Evolutionary conservation across 305 asterid species (phyloP), one percentile per base, ranked within the genome.

Genomic region (Petunia hybrid): DNA sequence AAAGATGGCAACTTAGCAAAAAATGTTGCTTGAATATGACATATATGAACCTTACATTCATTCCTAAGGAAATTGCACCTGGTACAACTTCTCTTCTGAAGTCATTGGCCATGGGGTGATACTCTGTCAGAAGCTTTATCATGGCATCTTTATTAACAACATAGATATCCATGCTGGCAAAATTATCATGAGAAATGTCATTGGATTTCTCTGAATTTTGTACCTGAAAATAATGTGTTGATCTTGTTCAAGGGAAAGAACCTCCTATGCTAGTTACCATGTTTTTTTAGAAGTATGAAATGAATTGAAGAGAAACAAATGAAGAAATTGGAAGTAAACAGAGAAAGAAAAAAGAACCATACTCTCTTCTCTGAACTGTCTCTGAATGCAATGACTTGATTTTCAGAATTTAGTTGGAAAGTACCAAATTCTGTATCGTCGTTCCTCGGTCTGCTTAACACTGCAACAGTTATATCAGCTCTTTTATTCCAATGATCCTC

Each of bases 101-200:
- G 85, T 94, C 93, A 80, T 91, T 91, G 12, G 87, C 93, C 8
- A 82, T 75, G 31, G 95, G 98, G 79, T 88, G 91, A 86, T 88
- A 70, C 78, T 87, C 89, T 2, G 86, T 90, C 63, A 94, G 88
- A 75, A 94, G 95, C 90, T 85, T 87, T 86, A 87, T 85, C 97
- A 94, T 92, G 12, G 85, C 84, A 83, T 90, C 88, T 85, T 89
- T 90, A 82, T 89, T 90, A 12, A 92, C 90, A 48, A 87, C 97
- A 87, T 87, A 92, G 76, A 94, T 92, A 64, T 94, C 98, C 98
- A 94, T 94, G 84, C 97, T 85, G 14, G 89, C 84, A 76, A 85
- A 89, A 43, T 65, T 76, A 43, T 43, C 14, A 0, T 40, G 67
- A 63, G 4, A 80, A 73, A 69, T 76, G 2, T 74, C 77, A 61